phyloP scores from a whole-genome alignment of 2,329 filamentous ascomycete species.

The Parastagonospora avenae region DNA sequence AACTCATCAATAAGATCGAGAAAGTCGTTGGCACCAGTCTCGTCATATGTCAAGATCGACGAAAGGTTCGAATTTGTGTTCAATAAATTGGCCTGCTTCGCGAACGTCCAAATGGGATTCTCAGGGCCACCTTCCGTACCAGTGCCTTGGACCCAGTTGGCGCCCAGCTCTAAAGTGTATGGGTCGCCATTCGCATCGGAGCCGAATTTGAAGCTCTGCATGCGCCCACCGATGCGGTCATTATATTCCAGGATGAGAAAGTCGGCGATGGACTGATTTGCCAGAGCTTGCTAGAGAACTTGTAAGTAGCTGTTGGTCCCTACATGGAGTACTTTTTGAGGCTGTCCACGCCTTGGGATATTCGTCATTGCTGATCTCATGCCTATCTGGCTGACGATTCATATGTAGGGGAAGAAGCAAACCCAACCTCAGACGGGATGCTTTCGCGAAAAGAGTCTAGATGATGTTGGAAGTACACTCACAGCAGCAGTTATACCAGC shows the following conservation, averaged over 20 bases:
- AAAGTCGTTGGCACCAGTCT: conserved; percentile 61
- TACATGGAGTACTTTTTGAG: neutral
- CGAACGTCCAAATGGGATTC: conserved; percentile 67
- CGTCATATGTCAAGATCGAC: conserved; percentile 65
- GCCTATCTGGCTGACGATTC: neutral
- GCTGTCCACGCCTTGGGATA: neutral
- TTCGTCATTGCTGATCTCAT: neutral
- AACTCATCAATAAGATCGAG: conserved; percentile 57
- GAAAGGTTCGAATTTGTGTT: conserved; percentile 65
- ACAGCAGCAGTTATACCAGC: conserved; percentile 67
- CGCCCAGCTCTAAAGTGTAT: conserved; percentile 67
- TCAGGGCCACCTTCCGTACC: conserved; percentile 46
- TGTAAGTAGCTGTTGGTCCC: neutral
- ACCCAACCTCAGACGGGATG: neutral
- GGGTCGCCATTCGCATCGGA: conserved; percentile 55
- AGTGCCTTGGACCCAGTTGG: conserved; percentile 67
- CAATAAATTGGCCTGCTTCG: conserved; percentile 62
- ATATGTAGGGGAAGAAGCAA: neutral
- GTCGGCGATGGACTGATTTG: conserved; percentile 65
- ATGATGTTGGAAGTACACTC: conserved; percentile 15
- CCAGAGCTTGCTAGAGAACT: conserved; percentile 58
- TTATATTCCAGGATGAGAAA: conserved; percentile 71
- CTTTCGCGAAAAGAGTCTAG: neutral
- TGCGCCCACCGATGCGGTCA: conserved; percentile 65
- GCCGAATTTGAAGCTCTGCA: conserved; percentile 64